Evolutionary conservation across 2,329 filamentous ascomycete species (phyloP), one percentile per base, ranked within the genome.

Genomic region (Colletotrichum sp.): DNA sequence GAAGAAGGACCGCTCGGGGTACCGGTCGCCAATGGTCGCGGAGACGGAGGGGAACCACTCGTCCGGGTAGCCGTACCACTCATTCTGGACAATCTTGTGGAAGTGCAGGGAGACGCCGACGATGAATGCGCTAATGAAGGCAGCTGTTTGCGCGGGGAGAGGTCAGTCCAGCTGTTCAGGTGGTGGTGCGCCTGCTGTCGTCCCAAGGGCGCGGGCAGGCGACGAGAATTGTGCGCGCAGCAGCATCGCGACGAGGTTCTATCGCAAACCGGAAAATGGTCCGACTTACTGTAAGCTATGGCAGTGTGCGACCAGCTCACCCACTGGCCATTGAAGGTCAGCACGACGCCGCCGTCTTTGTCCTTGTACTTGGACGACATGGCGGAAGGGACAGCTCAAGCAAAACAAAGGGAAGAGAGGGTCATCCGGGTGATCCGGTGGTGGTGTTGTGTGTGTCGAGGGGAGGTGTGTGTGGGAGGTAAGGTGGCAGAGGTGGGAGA

Each of bases 1-100:
- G 85, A 99, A 99, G 81, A 99, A 94, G 18, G 97, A 98, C 76
- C 97, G 94, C 86, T 99, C 97, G 69, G 97, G 97, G 82, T 98
- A 99, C 79, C 96, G 93, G 85, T 99, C 97, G 84, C 97, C 97
- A 86, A 99, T 99, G 44, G 97, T 99, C 55, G 97, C 94, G 34
- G 96, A 98, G 26, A 98, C 96, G 59, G 96, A 98, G 75, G 96
- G 96, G 82, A 98, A 98, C 96, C 96, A 98, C 89, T 98, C 96
- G 80, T 98, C 89, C 3, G 96, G 96, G 83, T 98, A 98, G 80
- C 95, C 95, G 85, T 96, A 98, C 87, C 96, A 95, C 86, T 99
- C 96, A 86, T 99, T 99, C 86, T 98, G 90, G 72, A 99, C 97
- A 80, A 99, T 99, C 88, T 99, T 99, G 83, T 94, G 92, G 87